Base-by-base conservation (phyloP, 495 filamentous ascomycete species). In the Penicillium ochrochloron region DNA sequence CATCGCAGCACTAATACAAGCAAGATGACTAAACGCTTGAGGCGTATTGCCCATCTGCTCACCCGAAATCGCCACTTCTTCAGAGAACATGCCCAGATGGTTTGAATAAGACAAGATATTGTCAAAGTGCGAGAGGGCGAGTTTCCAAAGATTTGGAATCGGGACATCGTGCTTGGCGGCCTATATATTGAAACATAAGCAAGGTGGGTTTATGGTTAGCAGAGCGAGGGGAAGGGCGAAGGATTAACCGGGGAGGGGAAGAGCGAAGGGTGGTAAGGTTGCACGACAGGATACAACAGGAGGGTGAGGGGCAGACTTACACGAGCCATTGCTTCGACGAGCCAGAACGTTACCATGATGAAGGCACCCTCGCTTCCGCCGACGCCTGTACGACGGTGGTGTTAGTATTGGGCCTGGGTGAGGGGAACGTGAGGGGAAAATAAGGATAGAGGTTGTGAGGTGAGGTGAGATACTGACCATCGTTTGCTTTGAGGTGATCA, bases 261-360 rank as follows among this genome's bases (percentile, higher is more conserved):
- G 11, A 11, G 42, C 19, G n/a, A 44, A 35, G 6, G 33, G 8
- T 35, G 8, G 41, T 0, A 42, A 42, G 19, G 59, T 60, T 52
- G 29, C 8, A 23, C 33, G 42, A 9, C 19, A 11, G 42, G 42
- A 12, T 27, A 27, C 25, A 27, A 27, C 4, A 27, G 4, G 25
- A 4, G 44, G 31, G 5, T 33, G 31, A 33, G 31, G 9, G 2
- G 19, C 23, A 31, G 4, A 73, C 69, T 27, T 78, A 83, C 89
- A 41, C 89, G 82, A 27, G 88, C 89, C 76, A 92, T 79, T n/a
- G 89, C 88, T 71, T 91, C 89, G 4, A 91, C 86, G 5, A 91
- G 83, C 89, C 89, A 91, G 73, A 90, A 92, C 0, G 89, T 92
- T 62, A 89, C 89, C 89, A 92, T 91, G 70, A 83, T 84, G 69